Conservation (phyloP, 140 eudicot species). For the Senecio squalidus region DNA sequence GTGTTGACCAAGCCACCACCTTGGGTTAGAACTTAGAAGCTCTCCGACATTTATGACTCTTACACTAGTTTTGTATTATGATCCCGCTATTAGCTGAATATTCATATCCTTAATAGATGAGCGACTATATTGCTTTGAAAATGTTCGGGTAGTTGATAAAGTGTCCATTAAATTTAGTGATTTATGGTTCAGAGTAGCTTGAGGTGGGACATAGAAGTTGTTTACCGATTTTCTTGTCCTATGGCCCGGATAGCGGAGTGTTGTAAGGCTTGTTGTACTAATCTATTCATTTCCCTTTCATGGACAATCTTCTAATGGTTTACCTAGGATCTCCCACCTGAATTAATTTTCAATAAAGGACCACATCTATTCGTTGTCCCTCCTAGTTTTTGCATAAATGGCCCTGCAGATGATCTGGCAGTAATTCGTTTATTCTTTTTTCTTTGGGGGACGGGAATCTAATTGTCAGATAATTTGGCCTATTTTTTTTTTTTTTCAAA, state of each 20-base stretch:
- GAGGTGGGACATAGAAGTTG: not conserved
- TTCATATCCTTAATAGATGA: not conserved
- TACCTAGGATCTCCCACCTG: not conserved
- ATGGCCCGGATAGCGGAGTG: not conserved
- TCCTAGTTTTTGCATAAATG: not conserved
- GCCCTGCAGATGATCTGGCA: not conserved
- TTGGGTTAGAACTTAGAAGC: constrained; percentile 2
- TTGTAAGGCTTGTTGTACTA: not conserved
- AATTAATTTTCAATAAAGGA: not conserved
- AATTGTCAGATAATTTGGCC: too few relatives aligned
- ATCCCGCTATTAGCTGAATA: not conserved
- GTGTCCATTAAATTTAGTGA: not conserved
- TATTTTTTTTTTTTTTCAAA: too few relatives aligned
- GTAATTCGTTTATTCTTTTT: too few relatives aligned
- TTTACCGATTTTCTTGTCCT: not conserved
- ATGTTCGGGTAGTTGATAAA: not conserved
- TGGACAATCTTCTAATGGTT: not conserved
- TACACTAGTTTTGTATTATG: not conserved
- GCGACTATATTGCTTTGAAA: not conserved
- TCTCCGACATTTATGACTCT: not conserved
- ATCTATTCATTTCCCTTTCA: not conserved
- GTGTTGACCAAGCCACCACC: not conserved
- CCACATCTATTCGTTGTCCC: not conserved
- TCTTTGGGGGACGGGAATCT: too few relatives aligned
- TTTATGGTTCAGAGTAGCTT: not conserved